Evolutionary conservation across 2,329 filamentous ascomycete genomes (phyloP), one percentile per base, ranked within the genome.

Genomic region (Penicillium sp.): DNA sequence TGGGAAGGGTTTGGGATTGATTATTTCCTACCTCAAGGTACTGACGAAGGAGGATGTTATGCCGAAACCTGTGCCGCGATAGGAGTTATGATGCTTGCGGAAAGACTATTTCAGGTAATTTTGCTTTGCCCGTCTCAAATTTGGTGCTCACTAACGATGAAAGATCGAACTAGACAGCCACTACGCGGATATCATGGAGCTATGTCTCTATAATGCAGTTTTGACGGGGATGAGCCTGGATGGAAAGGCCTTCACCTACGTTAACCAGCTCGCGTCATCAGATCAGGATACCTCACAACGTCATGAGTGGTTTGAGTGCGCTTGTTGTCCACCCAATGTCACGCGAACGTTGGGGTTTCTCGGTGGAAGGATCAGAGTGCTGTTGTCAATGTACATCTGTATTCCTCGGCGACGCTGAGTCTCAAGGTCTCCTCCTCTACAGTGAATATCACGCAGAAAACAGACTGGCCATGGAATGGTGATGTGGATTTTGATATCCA

Each of bases 11-110:
- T 87, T 63, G 83, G 82, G 0, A 74, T 79, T 40, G 78, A 84
- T 57, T 84, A 85, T 62, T 84, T 84, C 65, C 72, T 86, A 5
- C 83, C 82, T 1, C 82, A 85, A 41, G 75, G 79, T 1, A 81
- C 81, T 0, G 84, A 85, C 55, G 83, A 85, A 56, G 83, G 84
- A 4, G 84, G 83, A 2, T 86, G 84, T 62, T 86, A 86, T 66
- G 77, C 82, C 1, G 84, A 86, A 67, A 87, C 84, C 0, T 86
- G 82, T 63, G 84, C 83, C 1, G 77, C 79, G 0, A 85, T 86
- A 57, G 83, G 81, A 6, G 78, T 84, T 2, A 82, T 85, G 73
- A 84, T 86, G 81, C 71, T 85, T 1, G 82, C 82, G 0, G 81
- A 86, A 57, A 70, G 84, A 5, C 64, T 86, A 8, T 69, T 86